A percentile compares a stretch with the other conserved stretches of the same genome.
Conservation (phyloP, 345 rosid species). For the Sisymbrium irio region DNA sequence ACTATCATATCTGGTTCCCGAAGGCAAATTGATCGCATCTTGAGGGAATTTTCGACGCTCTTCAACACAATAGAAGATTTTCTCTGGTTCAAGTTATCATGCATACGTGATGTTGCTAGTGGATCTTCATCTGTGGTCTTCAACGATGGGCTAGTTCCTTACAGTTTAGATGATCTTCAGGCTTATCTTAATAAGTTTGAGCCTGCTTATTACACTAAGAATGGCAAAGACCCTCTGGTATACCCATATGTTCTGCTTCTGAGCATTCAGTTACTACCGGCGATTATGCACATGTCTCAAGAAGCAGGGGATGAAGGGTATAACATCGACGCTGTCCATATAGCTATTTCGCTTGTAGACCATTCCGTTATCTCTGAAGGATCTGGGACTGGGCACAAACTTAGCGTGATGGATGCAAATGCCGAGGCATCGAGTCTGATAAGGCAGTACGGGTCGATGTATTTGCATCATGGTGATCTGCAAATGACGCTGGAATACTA, state of each 20-base stretch:
- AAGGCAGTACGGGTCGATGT: constrained; percentile 86
- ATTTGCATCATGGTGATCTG: constrained; percentile 69
- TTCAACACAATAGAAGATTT: constrained; percentile 95
- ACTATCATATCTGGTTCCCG: constrained; percentile 89
- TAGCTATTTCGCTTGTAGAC: constrained; percentile 79
- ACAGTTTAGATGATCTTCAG: constrained; percentile 91
- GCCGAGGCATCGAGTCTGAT: constrained; percentile 91
- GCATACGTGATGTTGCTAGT: constrained; percentile 55
- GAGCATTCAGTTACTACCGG: constrained; percentile 82
- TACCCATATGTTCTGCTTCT: constrained; percentile 90
- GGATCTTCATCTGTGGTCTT: constrained; percentile 61
- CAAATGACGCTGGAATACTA: constrained; percentile 83
- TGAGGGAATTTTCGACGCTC: constrained; percentile 82
- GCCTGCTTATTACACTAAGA: constrained; percentile 88
- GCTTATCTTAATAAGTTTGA: constrained; percentile 91
- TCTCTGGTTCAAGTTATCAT: constrained; percentile 87
- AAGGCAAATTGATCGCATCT: constrained; percentile 78
- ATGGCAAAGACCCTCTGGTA: constrained; percentile 94
- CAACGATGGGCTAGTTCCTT: constrained; percentile 72
- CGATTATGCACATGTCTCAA: constrained; percentile 71
- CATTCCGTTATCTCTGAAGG: constrained; percentile 74
- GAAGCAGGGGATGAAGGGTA: constrained; percentile 77
- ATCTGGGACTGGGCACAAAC: constrained; percentile 58
- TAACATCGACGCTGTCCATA: constrained; percentile 78
- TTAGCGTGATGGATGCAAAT: constrained; percentile 83